Conservation (phyloP, 345 rosid species). For the Hypericum androsaemum region DNA sequence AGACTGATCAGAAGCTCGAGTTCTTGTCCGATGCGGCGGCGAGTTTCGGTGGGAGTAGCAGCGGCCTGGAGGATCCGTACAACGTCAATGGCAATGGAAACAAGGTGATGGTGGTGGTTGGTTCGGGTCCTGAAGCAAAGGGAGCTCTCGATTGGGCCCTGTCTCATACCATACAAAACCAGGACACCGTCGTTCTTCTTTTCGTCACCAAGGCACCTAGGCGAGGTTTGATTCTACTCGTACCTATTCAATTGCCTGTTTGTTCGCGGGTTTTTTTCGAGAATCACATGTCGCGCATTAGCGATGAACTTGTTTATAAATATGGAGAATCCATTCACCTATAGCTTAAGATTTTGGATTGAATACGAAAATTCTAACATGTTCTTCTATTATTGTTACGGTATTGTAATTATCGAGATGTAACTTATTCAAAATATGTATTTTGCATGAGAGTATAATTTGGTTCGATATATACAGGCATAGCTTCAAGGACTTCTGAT, state of each 20-base stretch:
- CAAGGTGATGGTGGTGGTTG: slow-evolving; percentile 85
- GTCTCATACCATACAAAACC: slow-evolving; percentile 50
- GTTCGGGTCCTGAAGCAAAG: slow-evolving; percentile 51
- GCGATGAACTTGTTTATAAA: no score
- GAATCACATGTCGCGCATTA: no score
- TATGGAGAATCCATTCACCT: no score
- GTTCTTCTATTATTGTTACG: no score
- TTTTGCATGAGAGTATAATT: neutral
- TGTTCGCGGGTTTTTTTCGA: no score
- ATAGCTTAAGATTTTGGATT: no score
- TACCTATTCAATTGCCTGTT: neutral
- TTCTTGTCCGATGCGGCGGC: slow-evolving; percentile 21
- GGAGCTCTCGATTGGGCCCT: slow-evolving; percentile 90
- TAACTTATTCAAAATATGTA: no score
- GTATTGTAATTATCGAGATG: no score
- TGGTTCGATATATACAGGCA: neutral
- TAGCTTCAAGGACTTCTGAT: slow-evolving; percentile 4
- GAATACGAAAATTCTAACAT: no score
- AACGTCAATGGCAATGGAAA: slow-evolving; percentile 9
- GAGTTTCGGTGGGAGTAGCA: slow-evolving; percentile 9
- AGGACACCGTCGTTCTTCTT: slow-evolving; percentile 54
- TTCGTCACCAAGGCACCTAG: slow-evolving; percentile 34
- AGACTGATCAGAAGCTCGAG: slow-evolving; percentile 43
- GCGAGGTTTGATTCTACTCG: slow-evolving; percentile 24
- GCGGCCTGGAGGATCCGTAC: slow-evolving; percentile 13